These are phyloP conservation scores for Cenchrus fungigraminus DNA, from an alignment of 176 grass and related monocot species.

Conservation along the genomic window DNA sequence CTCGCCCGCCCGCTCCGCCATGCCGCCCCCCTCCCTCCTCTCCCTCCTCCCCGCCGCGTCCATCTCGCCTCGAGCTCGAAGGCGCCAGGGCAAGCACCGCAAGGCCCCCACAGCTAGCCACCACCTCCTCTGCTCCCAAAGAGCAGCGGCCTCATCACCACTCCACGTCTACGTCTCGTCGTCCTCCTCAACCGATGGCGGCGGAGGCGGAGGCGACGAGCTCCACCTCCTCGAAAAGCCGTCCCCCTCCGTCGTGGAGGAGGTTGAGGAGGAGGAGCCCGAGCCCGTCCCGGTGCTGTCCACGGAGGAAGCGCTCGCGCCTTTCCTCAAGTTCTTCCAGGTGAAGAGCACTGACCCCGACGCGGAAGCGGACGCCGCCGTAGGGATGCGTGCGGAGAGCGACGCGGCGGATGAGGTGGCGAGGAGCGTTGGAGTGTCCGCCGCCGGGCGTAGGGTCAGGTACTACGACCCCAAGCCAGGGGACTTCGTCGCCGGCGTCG, in stretches of 20 bases:
- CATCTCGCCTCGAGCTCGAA: background rate
- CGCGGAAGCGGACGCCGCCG: background rate
- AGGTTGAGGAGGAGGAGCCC: slow-evolving; percentile 7
- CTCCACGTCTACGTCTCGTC: slow-evolving; percentile 29
- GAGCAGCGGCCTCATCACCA: background rate
- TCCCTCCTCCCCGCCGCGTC: slow-evolving; percentile 43
- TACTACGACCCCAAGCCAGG: slow-evolving; percentile 76
- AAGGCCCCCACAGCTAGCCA: background rate
- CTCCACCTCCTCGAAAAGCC: slow-evolving; percentile 78
- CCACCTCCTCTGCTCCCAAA: slow-evolving; percentile 12
- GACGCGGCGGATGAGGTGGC: background rate
- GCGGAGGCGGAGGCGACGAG: slow-evolving; percentile 43
- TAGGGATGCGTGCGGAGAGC: background rate
- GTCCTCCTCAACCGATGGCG: slow-evolving; percentile 13
- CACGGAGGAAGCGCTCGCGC: slow-evolving; percentile 56
- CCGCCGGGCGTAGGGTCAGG: slow-evolving; percentile 26
- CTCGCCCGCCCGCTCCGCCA: slow-evolving; percentile 9
- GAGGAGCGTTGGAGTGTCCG: background rate
- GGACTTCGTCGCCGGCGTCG: slow-evolving; percentile 76
- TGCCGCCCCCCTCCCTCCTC: slow-evolving; percentile 49
- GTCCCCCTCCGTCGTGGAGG: background rate
- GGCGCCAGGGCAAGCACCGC: slow-evolving; percentile 20
- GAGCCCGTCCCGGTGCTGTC: slow-evolving; percentile 33
- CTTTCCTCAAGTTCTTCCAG: slow-evolving; percentile 83
- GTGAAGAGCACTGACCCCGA: slow-evolving; percentile 38